Conservation (phyloP, 73 alveolate genomes). For the Stentor coeruleus region DNA sequence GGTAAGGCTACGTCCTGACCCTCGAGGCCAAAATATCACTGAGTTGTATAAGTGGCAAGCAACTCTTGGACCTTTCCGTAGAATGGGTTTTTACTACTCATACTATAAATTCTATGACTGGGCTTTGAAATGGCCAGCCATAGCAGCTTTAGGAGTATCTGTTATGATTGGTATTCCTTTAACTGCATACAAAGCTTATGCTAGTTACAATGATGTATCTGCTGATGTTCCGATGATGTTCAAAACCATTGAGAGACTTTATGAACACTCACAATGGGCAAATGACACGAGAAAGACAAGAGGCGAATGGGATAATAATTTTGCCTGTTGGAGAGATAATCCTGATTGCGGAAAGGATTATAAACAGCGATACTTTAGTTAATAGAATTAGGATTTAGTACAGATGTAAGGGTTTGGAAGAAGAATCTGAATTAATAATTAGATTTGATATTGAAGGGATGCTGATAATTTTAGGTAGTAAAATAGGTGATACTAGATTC, state of each 20-base stretch:
- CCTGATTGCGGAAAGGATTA: slow-evolving; percentile 25
- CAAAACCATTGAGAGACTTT: neutral
- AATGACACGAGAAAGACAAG: neutral
- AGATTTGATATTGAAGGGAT: no score
- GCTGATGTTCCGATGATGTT: neutral
- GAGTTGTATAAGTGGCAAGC: slow-evolving; percentile 16
- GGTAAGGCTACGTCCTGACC: slow-evolving; percentile 19
- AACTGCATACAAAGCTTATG: neutral
- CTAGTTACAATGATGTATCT: neutral
- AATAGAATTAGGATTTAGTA: no score
- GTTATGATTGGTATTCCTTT: neutral
- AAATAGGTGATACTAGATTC: no score
- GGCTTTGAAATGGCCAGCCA: neutral
- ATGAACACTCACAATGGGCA: neutral
- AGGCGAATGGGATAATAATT: slow-evolving; percentile 23
- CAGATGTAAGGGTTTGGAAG: no score
- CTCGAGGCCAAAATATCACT: neutral
- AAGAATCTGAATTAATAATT: neutral
- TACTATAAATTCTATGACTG: neutral
- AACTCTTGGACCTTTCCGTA: neutral
- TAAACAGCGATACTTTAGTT: slow-evolving; percentile 4
- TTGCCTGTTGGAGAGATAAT: neutral
- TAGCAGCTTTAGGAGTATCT: neutral
- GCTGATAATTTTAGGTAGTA: no score
- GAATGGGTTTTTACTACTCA: neutral